phyloP scores from a whole-genome alignment of 139 green algal species.

The Parachlorella kessleri region DNA sequence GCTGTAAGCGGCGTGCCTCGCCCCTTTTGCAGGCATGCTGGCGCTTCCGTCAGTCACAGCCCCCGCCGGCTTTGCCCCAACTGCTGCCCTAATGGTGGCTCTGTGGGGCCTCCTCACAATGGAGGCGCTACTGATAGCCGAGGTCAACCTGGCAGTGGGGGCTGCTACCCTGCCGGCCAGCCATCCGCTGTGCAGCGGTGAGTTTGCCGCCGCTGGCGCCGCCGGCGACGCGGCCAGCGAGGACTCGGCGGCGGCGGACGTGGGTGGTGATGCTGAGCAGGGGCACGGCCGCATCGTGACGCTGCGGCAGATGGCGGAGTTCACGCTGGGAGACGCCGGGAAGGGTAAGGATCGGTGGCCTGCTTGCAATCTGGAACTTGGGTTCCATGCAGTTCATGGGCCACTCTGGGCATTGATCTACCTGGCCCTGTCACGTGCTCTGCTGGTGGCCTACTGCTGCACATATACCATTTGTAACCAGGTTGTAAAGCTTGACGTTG shows the following conservation, averaged over 20 bases:
- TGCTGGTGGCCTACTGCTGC: too few species aligned
- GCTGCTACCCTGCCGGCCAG: neutral
- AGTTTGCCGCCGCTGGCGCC: too few species aligned
- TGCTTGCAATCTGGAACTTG: too few species aligned
- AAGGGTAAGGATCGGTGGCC: too few species aligned
- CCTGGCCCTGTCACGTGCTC: too few species aligned
- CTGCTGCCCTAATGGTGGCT: slow-evolving; percentile 24
- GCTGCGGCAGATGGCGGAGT: slow-evolving; percentile 61
- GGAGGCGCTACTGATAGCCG: slow-evolving; percentile 70
- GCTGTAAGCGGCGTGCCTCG: slow-evolving; percentile 41
- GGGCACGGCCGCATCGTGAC: slow-evolving; percentile 44
- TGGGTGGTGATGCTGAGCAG: neutral
- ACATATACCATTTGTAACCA: too few species aligned
- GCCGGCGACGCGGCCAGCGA: too few species aligned
- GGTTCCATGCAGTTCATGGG: too few species aligned
- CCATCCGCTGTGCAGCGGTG: neutral
- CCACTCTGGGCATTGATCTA: too few species aligned
- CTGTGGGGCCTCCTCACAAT: slow-evolving; percentile 60
- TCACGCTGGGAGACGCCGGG: slow-evolving; percentile 52
- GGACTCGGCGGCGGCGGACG: neutral
- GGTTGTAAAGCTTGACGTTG: too few species aligned
- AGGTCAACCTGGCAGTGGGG: slow-evolving; percentile 63
- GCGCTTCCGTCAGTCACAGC: slow-evolving; percentile 53
- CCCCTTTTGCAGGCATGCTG: slow-evolving; percentile 59
- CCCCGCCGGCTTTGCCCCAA: slow-evolving; percentile 60